A percentile compares a stretch with the other conserved stretches of the same genome.
Evolutionary conservation across 192 early-diverging fungal genomes (phyloP).

Genomic region (Coemansia sp.): DNA sequence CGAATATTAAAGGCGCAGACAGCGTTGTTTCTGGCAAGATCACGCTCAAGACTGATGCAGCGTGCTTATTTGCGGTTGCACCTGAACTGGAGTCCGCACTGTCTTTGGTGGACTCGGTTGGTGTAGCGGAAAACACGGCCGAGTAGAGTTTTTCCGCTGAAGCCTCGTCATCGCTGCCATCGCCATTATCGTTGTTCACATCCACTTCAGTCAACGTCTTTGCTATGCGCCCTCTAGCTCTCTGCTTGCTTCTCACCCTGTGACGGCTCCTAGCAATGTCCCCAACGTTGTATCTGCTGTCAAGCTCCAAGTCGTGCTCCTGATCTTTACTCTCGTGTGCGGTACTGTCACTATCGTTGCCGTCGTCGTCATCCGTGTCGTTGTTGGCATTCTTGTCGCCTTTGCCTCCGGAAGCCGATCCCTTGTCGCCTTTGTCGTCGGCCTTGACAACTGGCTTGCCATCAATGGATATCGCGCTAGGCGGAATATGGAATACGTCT

Average conservation of each 20-base stretch:
- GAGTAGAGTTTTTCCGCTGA: too few species aligned
- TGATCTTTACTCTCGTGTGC: slow-evolving; percentile 1
- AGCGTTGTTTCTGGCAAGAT: background rate
- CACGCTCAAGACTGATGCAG: background rate
- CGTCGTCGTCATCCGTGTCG: slow-evolving; percentile 11
- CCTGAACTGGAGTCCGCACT: background rate
- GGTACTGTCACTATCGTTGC: slow-evolving; percentile 6
- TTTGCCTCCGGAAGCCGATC: background rate
- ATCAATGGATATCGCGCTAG: slow-evolving; percentile 39
- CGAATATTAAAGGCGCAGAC: background rate
- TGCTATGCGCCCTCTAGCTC: background rate
- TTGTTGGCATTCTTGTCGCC: slow-evolving; percentile 8
- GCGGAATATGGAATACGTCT: slow-evolving; percentile 35
- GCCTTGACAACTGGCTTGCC: slow-evolving; percentile 19
- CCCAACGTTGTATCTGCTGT: slow-evolving; percentile 6
- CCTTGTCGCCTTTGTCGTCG: slow-evolving; percentile 1
- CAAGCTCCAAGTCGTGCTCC: slow-evolving; percentile 9
- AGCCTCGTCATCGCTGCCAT: background rate
- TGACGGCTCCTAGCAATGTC: background rate
- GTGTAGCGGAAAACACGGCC: background rate
- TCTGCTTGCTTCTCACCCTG: slow-evolving; percentile 2
- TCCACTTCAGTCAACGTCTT: background rate
- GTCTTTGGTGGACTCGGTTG: background rate
- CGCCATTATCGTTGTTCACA: background rate
- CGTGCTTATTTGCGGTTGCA: background rate